A percentile compares a stretch with the other conserved stretches of the same genome.
Conservation (phyloP, 2,329 filamentous ascomycete species). For the Monilinia laxa region DNA sequence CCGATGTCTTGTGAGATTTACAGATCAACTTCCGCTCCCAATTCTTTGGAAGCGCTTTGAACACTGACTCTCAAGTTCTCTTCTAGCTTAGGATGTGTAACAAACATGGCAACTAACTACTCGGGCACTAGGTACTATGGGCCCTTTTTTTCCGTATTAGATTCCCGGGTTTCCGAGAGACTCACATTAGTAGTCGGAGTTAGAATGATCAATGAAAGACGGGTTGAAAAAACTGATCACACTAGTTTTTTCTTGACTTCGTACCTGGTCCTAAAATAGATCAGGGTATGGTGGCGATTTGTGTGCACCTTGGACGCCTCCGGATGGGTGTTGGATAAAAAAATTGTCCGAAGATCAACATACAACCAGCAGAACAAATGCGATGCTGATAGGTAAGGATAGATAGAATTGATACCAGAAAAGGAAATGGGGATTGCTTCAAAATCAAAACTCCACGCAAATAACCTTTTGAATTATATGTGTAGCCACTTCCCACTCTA, state of each 20-base stretch:
- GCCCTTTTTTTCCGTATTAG: background rate
- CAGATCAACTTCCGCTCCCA: background rate
- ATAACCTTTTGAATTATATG: background rate
- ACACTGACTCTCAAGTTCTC: background rate
- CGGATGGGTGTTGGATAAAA: background rate
- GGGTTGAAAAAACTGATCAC: background rate
- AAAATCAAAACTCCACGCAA: background rate
- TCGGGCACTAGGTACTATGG: constrained; percentile 1
- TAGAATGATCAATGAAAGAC: constrained; percentile 2
- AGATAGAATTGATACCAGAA: background rate
- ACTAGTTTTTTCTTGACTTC: background rate
- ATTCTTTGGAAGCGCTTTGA: background rate
- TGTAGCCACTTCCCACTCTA: background rate
- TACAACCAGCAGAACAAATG: background rate
- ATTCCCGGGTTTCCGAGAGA: background rate
- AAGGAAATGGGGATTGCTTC: background rate
- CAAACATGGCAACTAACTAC: constrained; percentile 1
- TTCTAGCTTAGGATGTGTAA: background rate
- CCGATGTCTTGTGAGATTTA: background rate
- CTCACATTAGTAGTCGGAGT: background rate
- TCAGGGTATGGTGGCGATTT: constrained; percentile 2
- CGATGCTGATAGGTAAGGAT: constrained; percentile 1
- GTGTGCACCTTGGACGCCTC: background rate
- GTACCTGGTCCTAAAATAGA: constrained; percentile 13
- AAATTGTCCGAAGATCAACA: background rate